Percentiles rank a stretch among this genome's conserved stretches.
phyloP scores from a whole-genome alignment of 306 rosid genomes.

The Alnus rubra region DNA sequence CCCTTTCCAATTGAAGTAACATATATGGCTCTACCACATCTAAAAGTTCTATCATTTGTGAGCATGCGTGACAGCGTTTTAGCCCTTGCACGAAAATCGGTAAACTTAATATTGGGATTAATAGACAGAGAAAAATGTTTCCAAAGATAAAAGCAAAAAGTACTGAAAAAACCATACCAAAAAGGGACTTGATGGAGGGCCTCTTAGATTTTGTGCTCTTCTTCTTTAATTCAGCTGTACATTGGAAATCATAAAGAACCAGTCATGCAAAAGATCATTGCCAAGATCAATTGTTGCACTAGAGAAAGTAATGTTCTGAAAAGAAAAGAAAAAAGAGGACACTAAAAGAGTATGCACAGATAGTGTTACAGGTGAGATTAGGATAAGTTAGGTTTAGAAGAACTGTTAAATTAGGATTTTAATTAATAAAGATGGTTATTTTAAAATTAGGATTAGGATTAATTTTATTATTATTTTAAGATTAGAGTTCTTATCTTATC shows the following conservation, averaged over 20 bases:
- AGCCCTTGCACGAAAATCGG: not conserved
- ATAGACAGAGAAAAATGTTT: not conserved
- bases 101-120: not conserved
- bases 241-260: conserved; percentile 16
- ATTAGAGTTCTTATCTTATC: too few relatives aligned
- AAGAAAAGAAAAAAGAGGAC: not conserved
- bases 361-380: too few relatives aligned
- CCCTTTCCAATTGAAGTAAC: not conserved
- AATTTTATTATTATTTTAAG: too few relatives aligned
- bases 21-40: not conserved
- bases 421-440: too few relatives aligned
- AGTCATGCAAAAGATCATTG: conserved; percentile 14
- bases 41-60: not conserved
- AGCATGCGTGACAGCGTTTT: not conserved
- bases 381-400: too few relatives aligned
- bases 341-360: not conserved
- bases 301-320: conserved; percentile 6
- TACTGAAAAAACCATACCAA: conserved; percentile 57
- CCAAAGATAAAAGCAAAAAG: not conserved
- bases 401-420: too few relatives aligned
- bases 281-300: conserved; percentile 13
- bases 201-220: conserved; percentile 83
- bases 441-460: too few relatives aligned
- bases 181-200: conserved; percentile 89
- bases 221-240: conserved; percentile 93